Evolutionary conservation across 768 basidiomycete species (phyloP).

Genomic region (Rhodocollybia butyracea): DNA sequence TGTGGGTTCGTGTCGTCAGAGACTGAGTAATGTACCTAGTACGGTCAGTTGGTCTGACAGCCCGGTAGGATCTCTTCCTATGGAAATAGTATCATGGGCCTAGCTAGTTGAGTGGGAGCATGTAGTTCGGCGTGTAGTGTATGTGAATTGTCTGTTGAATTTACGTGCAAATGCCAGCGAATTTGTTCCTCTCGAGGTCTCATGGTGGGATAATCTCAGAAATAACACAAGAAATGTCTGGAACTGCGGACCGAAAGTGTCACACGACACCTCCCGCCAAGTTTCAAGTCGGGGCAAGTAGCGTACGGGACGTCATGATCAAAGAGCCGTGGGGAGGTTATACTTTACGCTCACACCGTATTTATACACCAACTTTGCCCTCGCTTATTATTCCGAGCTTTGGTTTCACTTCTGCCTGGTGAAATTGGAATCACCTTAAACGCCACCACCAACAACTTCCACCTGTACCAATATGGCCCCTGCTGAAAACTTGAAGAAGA

Average conservation of each 20-base stretch:
- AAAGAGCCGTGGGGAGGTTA: too few species aligned
- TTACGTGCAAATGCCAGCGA: conserved; percentile 3
- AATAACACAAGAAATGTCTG: neutral
- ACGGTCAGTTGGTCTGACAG: neutral
- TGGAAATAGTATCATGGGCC: neutral
- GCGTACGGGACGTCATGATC: too few species aligned
- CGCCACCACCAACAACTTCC: neutral
- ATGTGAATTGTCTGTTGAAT: neutral
- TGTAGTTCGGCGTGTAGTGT: too few species aligned
- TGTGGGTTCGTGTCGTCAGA: too few species aligned
- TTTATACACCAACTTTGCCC: conserved; percentile 1
- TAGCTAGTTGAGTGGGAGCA: too few species aligned
- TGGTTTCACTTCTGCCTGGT: neutral
- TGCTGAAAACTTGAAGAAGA: conserved; percentile 53
- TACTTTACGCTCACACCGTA: neutral
- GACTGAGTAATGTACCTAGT: too few species aligned
- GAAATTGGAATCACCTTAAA: conserved; percentile 1
- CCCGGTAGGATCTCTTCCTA: neutral
- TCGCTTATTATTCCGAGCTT: neutral
- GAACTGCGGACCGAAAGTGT: neutral
- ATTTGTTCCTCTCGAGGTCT: neutral
- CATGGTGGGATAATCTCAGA: neutral
- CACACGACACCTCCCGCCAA: neutral
- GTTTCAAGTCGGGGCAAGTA: neutral
- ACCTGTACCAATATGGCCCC: conserved; percentile 6